Conservation (phyloP, 148 eudicot genomes). For the Camellia lanceoleosa region DNA sequence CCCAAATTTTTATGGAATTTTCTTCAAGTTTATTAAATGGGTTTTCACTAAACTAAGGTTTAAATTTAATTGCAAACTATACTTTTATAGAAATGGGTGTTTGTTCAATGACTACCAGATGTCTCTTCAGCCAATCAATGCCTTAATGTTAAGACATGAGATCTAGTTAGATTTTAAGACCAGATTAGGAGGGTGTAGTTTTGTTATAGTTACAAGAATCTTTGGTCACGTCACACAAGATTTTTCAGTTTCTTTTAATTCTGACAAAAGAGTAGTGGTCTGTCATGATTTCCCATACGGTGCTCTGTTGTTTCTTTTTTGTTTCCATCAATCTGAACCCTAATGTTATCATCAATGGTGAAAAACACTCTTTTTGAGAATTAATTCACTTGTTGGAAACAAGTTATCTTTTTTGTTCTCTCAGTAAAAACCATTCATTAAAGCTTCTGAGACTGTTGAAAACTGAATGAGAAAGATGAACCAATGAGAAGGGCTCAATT, state of each 20-base stretch:
- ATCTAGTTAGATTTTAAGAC: constrained; percentile 15
- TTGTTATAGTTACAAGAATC: constrained; percentile 21
- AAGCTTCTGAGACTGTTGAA: constrained; percentile 21
- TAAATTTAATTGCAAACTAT: not conserved
- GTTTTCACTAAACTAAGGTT: constrained; percentile 11
- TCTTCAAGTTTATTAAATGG: no score
- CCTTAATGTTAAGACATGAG: not conserved
- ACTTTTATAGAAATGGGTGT: no score
- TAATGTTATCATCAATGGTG: constrained; percentile 10
- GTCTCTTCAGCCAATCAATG: no score
- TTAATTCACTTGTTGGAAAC: not conserved
- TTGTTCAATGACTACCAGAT: no score
- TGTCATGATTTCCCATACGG: not conserved
- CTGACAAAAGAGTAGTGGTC: not conserved
- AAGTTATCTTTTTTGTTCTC: not conserved
- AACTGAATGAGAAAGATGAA: not conserved
- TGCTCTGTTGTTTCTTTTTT: no score
- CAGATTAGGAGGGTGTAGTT: constrained; percentile 1
- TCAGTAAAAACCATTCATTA: constrained; percentile 20
- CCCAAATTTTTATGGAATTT: no score
- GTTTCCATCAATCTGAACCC: constrained; percentile 4
- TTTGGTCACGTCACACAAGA: constrained; percentile 38
- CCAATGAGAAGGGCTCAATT: constrained; percentile 15
- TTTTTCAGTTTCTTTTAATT: constrained; percentile 33
- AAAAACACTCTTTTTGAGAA: not conserved